Evolutionary conservation across 1,284 basidiomycete genomes (phyloP), one percentile per base, ranked within the genome.

Genomic region (Malassezia sympodialis): DNA sequence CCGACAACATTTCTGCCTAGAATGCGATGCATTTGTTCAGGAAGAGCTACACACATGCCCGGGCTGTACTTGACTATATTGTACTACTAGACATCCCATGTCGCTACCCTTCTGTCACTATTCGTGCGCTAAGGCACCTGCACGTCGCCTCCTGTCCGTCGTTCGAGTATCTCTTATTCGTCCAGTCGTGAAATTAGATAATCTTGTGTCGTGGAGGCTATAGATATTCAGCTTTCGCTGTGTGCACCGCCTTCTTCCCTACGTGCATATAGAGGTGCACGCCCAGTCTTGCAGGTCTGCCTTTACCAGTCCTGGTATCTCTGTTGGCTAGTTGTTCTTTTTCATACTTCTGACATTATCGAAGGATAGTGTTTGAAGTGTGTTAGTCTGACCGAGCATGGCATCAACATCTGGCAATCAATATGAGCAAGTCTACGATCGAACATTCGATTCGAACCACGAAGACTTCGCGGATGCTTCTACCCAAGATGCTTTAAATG

Each of bases 1-100:
- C 53, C 24, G 23, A 0, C 45, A 56, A 24, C 59, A 69, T 45
- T 74, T 74, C 49, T 74, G 72, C 45, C 48, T 74, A 6, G 69
- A 74, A 53, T 74, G 72, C 59, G 72, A 74, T 48, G 60, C 63
- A 2, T 74, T 69, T 47, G 63, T 71, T 1, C 72, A 74, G 47
- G 69, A 69, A 31, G 56, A 61, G 32, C 48, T 74, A 21, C 68
- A 69, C 51, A 56, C 66, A 10, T 74, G 72, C 59, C 72, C 72
- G 17, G 72, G 72, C 3, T 74, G 72, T 26, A 52, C 55, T 12
- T 57, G 42, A 46, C 12, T 19, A 2, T 21, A 2, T 19, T 39
- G 37, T 39, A 39, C 12, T 39, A 21, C 17, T 39, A 39, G 4
- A 8, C 7, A 5, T n/a, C 11, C 28, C 8, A 14, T n/a, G 32